Evolutionary conservation across 2,329 filamentous ascomycete species (phyloP), one percentile per base, ranked within the genome.

Genomic region (Aspergillus quadrilineatus): DNA sequence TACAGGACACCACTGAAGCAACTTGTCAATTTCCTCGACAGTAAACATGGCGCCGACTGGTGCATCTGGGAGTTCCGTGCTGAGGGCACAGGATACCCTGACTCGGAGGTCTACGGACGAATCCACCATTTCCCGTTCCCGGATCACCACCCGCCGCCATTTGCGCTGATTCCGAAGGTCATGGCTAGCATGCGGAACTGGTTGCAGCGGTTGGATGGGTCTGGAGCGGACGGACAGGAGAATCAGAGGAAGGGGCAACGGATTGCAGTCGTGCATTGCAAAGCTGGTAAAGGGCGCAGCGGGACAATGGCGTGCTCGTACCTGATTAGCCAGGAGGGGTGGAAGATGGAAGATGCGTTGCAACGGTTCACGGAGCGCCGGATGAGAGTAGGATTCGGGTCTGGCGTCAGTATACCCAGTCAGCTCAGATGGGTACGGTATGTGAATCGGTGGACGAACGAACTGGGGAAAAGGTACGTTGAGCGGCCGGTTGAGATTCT

Each of bases 1-100:
- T 99, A 97, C 76, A 90, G 94, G 69, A 99, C 96, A 70, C 93
- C 93, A 0, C 86, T 96, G 49, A 88, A 95, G 69, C 84, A 88
- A 39, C 85, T 99, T 22, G 90, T 97, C 58, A 83, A 85, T 62
- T 99, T 93, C 72, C 87, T 99, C 60, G 91, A 97, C 75, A 79
- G 82, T 44, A 90, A 92, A 67, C 94, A 99, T 75, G 88, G 83
- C 29, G 77, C 85, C 28, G 79, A 94, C 61, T 99, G 94, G 94
- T 86, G 89, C 3, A 96, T 99, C 67, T 99, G 93, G 91, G 94
- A 99, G 76, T 99, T 99, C 67, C 87, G 94, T 45, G 94, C 92
- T 36, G 94, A 99, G 73, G 94, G 94, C 4, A 97, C 94, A 0
- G 94, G 94, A 1, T 99, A 99, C 68, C 92, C 92, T 0, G 94